These are phyloP conservation scores for Lachnellula hyalina DNA, from an alignment of 2,329 filamentous ascomycete genomes.

Conservation along the genomic window DNA sequence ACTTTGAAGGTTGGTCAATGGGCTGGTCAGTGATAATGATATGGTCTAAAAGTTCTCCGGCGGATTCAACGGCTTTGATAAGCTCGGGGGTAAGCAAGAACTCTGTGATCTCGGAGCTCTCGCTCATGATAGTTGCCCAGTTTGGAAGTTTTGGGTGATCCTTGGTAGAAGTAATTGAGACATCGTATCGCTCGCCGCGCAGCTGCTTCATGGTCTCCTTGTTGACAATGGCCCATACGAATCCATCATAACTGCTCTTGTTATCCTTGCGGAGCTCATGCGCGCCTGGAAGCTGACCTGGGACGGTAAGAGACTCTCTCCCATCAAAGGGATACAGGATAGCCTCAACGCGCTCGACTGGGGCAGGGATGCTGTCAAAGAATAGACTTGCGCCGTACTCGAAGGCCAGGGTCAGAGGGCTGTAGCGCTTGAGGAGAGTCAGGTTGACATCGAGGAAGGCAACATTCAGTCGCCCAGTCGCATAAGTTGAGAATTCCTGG, in stretches of 20 bases:
- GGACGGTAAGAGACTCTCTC: constrained; percentile 75
- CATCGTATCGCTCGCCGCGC: constrained; percentile 88
- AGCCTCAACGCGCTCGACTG: constrained; percentile 70
- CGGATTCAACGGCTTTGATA: constrained; percentile 68
- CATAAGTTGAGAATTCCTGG: constrained; percentile 82
- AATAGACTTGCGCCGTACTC: constrained; percentile 71
- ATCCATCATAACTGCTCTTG: constrained; percentile 76
- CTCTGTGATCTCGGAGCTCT: constrained; percentile 92
- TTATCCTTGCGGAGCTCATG: constrained; percentile 49
- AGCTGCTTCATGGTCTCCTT: constrained; percentile 89
- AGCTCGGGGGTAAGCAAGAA: constrained; percentile 82
- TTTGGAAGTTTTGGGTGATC: constrained; percentile 82
- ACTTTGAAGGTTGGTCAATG: constrained; percentile 79
- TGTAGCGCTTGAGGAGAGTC: constrained; percentile 28
- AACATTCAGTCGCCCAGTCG: constrained; percentile 85
- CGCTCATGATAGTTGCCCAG: constrained; percentile 93
- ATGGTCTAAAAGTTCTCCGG: constrained; percentile 78
- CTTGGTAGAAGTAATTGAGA: constrained; percentile 89
- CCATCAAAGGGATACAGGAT: constrained; percentile 87
- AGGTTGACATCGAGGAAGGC: constrained; percentile 76
- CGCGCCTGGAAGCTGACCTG: constrained; percentile 52
- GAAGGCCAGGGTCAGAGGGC: constrained; percentile 39
- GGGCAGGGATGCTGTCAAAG: constrained; percentile 67
- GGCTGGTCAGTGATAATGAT: constrained; percentile 88
- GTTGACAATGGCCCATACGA: constrained; percentile 93